Base-by-base conservation (phyloP, 2,329 filamentous ascomycete genomes). In the Sarocladium brachiariae region DNA sequence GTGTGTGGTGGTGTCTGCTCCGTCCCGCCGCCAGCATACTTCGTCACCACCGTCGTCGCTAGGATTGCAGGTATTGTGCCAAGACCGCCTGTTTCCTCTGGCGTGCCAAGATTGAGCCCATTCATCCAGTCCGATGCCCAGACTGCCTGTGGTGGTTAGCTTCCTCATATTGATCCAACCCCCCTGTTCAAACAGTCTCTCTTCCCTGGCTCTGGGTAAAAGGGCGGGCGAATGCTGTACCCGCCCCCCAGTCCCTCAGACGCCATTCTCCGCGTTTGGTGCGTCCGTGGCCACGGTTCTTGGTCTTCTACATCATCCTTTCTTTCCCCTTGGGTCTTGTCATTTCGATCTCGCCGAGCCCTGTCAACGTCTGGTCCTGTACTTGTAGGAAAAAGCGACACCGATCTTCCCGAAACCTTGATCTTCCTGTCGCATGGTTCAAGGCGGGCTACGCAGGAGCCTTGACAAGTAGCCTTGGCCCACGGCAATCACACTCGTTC, bases 121-220 rank as follows among this genome's bases (percentile, higher is more conserved):
- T 16, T 47, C n/a, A n/a, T n/a, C n/a, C n/a, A n/a, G n/a, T n/a
- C n/a, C 43, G 27, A 47, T 33, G 43, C 43, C 43, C 43, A 47
- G 43, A 47, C 24, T 47, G n/a, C n/a, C n/a, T n/a, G 43, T 47
- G 43, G 43, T 31, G 43, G 43, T 47, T 31, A 47, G 43, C 21
- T 30, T 25, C 25, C 13, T 47, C 19, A 33, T 33, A 30, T 31
- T 21, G 25, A 47, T 47, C 43, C 43, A 11, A 24, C 39, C 39
- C 39, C 39, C 39, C 9, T 21, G 11, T n/a, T n/a, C n/a, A n/a
- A n/a, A n/a, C 39, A n/a, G 39, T n/a, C 21, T 25, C 27, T 27
- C 6, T 25, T n/a, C 39, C 23, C 27, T 43, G 23, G 14, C 43
- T 13, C 16, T 21, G 27, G 43, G 10, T 33, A 13, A 19, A 10